Evolutionary conservation across 1,284 basidiomycete genomes (phyloP).

Genomic region (Marasmius fiardii): DNA sequence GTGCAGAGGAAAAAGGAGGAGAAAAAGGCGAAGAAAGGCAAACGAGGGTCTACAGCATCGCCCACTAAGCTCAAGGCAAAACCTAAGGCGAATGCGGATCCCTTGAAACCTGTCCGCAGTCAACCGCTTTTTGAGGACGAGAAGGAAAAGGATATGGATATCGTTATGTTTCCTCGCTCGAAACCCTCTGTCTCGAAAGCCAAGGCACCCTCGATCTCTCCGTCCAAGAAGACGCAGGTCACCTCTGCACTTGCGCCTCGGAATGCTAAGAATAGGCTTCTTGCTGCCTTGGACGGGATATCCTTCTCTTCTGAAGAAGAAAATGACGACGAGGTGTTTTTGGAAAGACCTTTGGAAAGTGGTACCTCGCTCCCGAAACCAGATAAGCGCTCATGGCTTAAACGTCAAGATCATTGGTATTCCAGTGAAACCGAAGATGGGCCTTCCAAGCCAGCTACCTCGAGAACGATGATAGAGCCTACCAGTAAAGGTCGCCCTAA

Average conservation of each 20-base stretch:
- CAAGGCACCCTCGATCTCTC: not conserved
- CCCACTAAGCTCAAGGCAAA: not conserved
- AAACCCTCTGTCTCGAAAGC: not conserved
- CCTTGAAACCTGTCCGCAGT: no score
- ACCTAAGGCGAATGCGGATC: not conserved
- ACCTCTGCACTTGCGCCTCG: not conserved
- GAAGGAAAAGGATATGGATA: not conserved
- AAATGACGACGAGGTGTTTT: not conserved
- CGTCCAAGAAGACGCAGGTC: not conserved
- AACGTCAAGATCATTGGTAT: not conserved
- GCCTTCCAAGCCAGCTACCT: not conserved
- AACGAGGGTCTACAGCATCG: slow-evolving; percentile 8
- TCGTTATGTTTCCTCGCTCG: not conserved
- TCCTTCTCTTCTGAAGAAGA: not conserved
- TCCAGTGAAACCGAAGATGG: not conserved
- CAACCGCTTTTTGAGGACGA: not conserved
- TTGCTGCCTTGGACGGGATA: not conserved
- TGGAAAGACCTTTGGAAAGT: not conserved
- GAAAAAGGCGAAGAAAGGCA: slow-evolving; percentile 45
- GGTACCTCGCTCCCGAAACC: not conserved
- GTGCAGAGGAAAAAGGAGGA: slow-evolving; percentile 43
- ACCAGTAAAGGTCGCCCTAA: not conserved
- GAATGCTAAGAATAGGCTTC: not conserved
- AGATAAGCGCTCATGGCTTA: no score
- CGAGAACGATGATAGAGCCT: not conserved